Conservation (phyloP, 2,329 filamentous ascomycete genomes). For the Aspergillus spinulosporus region DNA sequence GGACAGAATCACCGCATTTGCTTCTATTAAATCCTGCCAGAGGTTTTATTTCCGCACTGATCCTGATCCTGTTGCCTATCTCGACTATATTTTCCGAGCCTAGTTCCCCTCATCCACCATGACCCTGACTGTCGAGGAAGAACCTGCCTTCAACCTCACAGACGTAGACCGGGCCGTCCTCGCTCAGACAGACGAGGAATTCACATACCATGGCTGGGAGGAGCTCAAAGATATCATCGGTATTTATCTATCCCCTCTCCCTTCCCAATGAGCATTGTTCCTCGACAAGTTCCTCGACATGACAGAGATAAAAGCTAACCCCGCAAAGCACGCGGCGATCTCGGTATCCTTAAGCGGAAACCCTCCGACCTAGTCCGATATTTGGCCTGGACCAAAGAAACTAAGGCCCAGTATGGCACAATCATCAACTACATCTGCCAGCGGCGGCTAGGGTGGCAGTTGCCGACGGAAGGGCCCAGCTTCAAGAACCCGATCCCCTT, state of each 20-base stretch:
- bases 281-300: not conserved
- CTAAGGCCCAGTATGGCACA: constrained; percentile 56
- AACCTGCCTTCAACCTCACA: constrained; percentile 51
- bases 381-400: constrained; percentile 58
- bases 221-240: constrained; percentile 55
- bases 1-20: constrained; percentile 5
- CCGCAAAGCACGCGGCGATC: constrained; percentile 47
- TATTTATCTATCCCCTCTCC: constrained; percentile 30
- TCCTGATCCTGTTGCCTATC: constrained; percentile 13
- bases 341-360: constrained; percentile 58
- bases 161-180: constrained; percentile 52
- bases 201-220: constrained; percentile 53
- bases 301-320: not conserved
- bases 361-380: constrained; percentile 61
- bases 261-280: constrained; percentile 1
- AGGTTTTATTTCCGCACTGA: constrained; percentile 1
- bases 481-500: constrained; percentile 54
- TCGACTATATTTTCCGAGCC: constrained; percentile 19
- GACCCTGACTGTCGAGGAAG: constrained; percentile 12
- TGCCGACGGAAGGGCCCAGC: constrained; percentile 26
- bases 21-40: not conserved
- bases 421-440: constrained; percentile 59
- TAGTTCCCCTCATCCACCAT: constrained; percentile 1
- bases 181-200: constrained; percentile 55
- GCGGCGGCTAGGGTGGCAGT: constrained; percentile 56